A percentile compares a stretch with the other conserved stretches of the same genome.
phyloP scores from a whole-genome alignment of 192 early-diverging fungal genomes.

The Cetraspora pellucida region DNA sequence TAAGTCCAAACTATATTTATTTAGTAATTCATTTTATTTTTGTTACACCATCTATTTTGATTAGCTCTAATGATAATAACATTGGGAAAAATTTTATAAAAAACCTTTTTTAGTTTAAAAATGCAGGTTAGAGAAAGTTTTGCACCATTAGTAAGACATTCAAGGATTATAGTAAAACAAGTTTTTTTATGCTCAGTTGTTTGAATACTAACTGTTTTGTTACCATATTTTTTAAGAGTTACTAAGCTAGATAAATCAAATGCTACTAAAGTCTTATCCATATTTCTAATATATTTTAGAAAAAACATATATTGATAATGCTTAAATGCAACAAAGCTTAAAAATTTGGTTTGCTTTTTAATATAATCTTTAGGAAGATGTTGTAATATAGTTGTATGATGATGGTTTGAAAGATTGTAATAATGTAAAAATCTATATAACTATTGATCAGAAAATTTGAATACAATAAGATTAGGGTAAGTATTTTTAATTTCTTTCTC shows the following conservation, averaged over 20 bases:
- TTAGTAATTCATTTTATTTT: too few relatives aligned
- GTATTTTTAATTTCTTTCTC: too few relatives aligned
- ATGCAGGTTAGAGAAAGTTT: neutral
- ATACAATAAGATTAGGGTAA: too few relatives aligned
- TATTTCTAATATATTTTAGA: constrained; percentile 14
- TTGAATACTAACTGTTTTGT: neutral
- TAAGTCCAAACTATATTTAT: too few relatives aligned
- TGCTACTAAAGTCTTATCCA: neutral
- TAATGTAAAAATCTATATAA: neutral
- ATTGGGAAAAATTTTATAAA: too few relatives aligned
- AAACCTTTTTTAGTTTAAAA: constrained; percentile 29
- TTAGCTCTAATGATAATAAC: too few relatives aligned
- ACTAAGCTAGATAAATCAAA: constrained; percentile 10
- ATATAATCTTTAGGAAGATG: constrained; percentile 8
- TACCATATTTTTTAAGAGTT: neutral
- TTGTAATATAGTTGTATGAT: constrained; percentile 1
- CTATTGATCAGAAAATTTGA: constrained; percentile 1
- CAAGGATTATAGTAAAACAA: constrained; percentile 9
- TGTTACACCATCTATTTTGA: too few relatives aligned
- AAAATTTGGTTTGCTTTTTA: neutral
- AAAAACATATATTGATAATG: neutral
- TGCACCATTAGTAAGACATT: constrained; percentile 6
- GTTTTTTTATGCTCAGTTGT: neutral
- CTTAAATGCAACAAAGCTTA: neutral
- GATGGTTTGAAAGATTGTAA: neutral